Conservation (phyloP, 306 rosid genomes). For the Castanopsis chinensis region DNA sequence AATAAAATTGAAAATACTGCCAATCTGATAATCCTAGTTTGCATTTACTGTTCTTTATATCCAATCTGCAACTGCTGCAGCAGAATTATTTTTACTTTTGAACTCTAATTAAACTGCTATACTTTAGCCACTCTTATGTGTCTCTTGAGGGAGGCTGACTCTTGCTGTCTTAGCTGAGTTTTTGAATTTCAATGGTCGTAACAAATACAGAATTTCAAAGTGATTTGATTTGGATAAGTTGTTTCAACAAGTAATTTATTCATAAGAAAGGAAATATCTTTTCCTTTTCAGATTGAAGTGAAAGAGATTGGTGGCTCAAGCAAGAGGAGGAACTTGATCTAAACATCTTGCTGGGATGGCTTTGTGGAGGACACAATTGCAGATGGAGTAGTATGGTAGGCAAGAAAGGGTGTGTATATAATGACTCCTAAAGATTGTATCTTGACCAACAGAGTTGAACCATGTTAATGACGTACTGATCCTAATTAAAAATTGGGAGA, state of each 20-base stretch:
- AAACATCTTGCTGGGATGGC: background rate
- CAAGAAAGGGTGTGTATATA: background rate
- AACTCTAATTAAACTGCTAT: too few species aligned
- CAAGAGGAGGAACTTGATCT: background rate
- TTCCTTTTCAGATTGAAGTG: background rate
- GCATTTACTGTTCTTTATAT: background rate
- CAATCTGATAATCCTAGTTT: too few species aligned
- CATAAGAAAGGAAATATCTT: background rate
- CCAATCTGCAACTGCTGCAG: too few species aligned
- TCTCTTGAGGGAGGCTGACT: too few species aligned
- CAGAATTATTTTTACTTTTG: too few species aligned
- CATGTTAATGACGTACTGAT: background rate
- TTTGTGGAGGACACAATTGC: too few species aligned
- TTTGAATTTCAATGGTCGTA: too few species aligned
- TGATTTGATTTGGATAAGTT: too few species aligned
- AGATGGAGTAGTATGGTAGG: background rate
- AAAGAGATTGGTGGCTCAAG: background rate
- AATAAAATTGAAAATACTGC: too few species aligned
- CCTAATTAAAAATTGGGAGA: background rate
- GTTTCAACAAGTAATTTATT: background rate
- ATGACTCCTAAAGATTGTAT: background rate
- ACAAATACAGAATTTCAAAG: too few species aligned
- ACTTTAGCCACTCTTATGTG: too few species aligned
- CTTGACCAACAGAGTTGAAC: background rate
- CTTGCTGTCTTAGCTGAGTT: too few species aligned